A percentile compares a stretch with the other conserved stretches of the same genome.
phyloP scores from a whole-genome alignment of 1,284 basidiomycete genomes.

The Trametes sp. region DNA sequence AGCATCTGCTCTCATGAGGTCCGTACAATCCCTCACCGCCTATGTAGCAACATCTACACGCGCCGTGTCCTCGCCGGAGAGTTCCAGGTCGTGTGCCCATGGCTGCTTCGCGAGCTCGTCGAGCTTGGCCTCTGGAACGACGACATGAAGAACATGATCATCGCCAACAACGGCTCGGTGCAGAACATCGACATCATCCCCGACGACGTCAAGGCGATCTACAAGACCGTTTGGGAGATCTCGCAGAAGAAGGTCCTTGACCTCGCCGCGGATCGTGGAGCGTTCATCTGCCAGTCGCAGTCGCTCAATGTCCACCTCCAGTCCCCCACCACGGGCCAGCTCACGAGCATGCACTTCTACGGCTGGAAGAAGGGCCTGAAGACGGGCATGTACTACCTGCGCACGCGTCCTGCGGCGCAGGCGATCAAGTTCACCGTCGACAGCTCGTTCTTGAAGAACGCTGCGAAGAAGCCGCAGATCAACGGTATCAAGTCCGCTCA shows the following conservation, averaged over 20 bases:
- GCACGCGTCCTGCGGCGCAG: conserved; percentile 93
- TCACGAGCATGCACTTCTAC: conserved; percentile 99
- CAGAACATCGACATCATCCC: conserved; percentile 91
- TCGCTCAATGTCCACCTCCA: conserved; percentile 94
- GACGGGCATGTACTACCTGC: conserved; percentile 98
- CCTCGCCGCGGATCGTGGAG: conserved; percentile 97
- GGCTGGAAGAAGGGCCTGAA: conserved; percentile 99
- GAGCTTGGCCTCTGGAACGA: conserved; percentile 97
- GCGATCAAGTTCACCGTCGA: conserved; percentile 99
- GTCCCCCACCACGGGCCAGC: conserved; percentile 91
- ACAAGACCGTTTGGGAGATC: conserved; percentile 99
- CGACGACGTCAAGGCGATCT: conserved; percentile 92
- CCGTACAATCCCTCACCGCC: conserved; percentile 6
- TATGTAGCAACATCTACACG: conserved; percentile 92
- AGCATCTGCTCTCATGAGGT: conserved; percentile 8
- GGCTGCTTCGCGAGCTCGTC: conserved; percentile 97
- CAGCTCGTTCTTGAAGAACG: conserved; percentile 73
- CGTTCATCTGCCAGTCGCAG: conserved; percentile 97
- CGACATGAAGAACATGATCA: conserved; percentile 99
- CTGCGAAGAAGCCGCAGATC: conserved; percentile 64
- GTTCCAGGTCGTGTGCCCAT: conserved; percentile 99
- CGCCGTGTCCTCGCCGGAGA: conserved; percentile 99
- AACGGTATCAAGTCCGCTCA: conserved; percentile 22
- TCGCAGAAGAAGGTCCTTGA: conserved; percentile 98
- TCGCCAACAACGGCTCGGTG: conserved; percentile 96